Percentiles rank a stretch among this genome's conserved stretches.
phyloP scores from a whole-genome alignment of 495 filamentous ascomycete genomes.

The Aspergillus funiculosus region DNA sequence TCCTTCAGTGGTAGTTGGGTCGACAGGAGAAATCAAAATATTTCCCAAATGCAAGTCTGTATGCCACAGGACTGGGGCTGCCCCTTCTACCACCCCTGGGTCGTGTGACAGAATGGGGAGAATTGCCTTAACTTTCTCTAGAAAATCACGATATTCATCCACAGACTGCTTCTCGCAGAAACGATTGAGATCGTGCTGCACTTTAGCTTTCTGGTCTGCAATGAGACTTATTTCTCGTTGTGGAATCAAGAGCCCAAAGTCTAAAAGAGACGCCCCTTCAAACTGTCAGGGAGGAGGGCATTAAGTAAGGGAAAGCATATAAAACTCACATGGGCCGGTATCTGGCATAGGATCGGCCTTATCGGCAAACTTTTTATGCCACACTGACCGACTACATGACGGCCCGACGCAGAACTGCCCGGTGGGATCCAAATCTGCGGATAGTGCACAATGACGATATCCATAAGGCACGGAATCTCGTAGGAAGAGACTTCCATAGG shows the following conservation, averaged over 20 bases:
- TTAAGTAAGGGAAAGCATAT: conserved; percentile 1
- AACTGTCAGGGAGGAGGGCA: conserved; percentile 10
- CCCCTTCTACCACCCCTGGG: conserved; percentile 6
- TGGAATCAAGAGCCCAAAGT: conserved; percentile 10
- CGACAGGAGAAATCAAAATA: conserved; percentile 22
- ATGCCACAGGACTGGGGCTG: conserved; percentile 20
- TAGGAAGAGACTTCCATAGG: conserved; percentile 25
- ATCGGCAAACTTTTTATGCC: conserved; percentile 6
- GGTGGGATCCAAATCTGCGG: conserved; percentile 13
- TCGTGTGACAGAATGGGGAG: conserved; percentile 14
- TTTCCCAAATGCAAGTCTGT: conserved; percentile 25
- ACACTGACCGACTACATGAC: conserved; percentile 14
- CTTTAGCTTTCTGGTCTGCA: conserved; percentile 1
- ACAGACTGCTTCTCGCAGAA: conserved; percentile 12
- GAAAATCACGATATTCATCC: conserved; percentile 16
- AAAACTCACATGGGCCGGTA: conserved; percentile 16
- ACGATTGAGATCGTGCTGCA: conserved; percentile 14
- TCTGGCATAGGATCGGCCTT: conserved; percentile 1
- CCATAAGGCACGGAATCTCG: conserved; percentile 13
- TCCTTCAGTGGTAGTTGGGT: conserved; percentile 17
- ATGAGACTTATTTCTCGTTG: conserved; percentile 10
- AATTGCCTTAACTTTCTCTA: conserved; percentile 8
- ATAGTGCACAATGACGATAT: conserved; percentile 11
- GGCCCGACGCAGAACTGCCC: conserved; percentile 17
- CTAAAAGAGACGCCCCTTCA: conserved; percentile 7